Evolutionary conservation across 306 rosid species (phyloP).

Genomic region (Quercus agrifolia): DNA sequence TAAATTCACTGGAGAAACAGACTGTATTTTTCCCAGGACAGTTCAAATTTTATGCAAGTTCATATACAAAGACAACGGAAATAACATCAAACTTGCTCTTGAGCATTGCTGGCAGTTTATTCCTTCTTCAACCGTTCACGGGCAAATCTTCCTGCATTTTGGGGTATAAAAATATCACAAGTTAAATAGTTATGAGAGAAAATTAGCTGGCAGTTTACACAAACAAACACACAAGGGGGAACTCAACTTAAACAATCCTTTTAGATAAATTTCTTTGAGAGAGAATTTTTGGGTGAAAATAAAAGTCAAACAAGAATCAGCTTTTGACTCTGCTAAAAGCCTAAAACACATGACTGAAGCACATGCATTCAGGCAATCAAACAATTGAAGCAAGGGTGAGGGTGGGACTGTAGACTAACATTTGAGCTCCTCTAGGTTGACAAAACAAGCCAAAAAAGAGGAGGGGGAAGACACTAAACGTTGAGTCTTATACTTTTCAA

Average conservation of each 20-base stretch:
- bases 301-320: not conserved
- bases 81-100: conserved; percentile 7
- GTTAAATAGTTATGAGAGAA: not conserved
- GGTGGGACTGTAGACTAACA: not conserved
- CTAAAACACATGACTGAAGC: not conserved
- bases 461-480: not conserved
- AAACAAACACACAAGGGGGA: not conserved
- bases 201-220: not conserved
- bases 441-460: not conserved
- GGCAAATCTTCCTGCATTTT: conserved; percentile 29
- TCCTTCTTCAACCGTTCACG: conserved; percentile 19
- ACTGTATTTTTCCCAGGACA: not conserved
- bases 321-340: not conserved
- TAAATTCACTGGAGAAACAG: not conserved
- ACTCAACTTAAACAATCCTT: not conserved
- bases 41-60: not conserved
- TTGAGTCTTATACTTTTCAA: not conserved
- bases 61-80: not conserved
- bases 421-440: not conserved
- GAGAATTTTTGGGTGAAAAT: not conserved
- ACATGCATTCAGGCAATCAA: not conserved
- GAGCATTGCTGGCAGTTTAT: conserved; percentile 16
- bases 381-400: not conserved
- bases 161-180: not conserved
- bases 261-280: not conserved